Evolutionary conservation across 345 rosid genomes (phyloP), one percentile per base, ranked within the genome.

Genomic region (Populus tremula): DNA sequence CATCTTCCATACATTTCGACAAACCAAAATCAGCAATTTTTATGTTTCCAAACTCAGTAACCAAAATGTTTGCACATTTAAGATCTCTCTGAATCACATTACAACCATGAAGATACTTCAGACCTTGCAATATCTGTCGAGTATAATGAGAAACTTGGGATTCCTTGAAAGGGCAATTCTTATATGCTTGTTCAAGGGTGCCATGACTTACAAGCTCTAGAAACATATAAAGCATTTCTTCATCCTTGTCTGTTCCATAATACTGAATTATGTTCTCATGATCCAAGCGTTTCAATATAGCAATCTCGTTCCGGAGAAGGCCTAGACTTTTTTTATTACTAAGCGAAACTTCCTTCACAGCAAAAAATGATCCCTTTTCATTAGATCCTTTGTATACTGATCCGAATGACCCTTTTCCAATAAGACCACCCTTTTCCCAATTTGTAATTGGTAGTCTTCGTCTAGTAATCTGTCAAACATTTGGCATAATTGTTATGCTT

Each of bases 61-160:
- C 86, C 74, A 85, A 31, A 16, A 85, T 81, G 72, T 83, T 85
- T 39, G 84, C 88, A 79, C 88, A 85, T 78, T 85, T 85, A 74
- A 85, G 73, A 69, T 83, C 86, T 84, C 84, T 73, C 45, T 81
- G 81, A 77, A 81, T 67, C 70, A 73, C 81, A 27, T 74, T 56
- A 4, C 38, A 71, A 29, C 74, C 75, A 50, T 81, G 84, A n/a
- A 81, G 84, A 77, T 81, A 41, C 43, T 0, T 41, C 43, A 41
- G 12, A 9, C 43, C 43, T 41, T 9, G 43, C 43, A 41, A 41
- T 41, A 41, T 41, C 43, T 41, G 43, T 69, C 81, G 41, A 23
- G 81, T 81, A 62, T 81, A 77, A 2, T 71, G 72, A 27, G 78
- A 81, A 68, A 77, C 84, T 38, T 77, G 81, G 11, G 81, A 73